Conservation (phyloP, 2,329 filamentous ascomycete species). For the Plenodomus lindquistii region DNA sequence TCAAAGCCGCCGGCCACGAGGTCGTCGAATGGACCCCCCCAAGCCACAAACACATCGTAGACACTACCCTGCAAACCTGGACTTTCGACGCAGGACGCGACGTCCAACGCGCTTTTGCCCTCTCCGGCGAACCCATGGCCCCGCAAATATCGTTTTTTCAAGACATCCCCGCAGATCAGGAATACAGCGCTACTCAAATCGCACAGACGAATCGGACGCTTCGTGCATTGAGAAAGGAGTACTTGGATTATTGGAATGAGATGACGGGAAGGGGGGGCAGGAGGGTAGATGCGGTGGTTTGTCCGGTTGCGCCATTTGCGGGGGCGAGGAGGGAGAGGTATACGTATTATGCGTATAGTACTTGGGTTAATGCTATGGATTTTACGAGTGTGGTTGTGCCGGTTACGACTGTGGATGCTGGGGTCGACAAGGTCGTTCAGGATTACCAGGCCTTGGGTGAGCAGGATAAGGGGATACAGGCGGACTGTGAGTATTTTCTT, state of each 20-base stretch:
- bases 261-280: conserved; percentile 26
- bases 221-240: conserved; percentile 36
- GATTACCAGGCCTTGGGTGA: conserved; percentile 32
- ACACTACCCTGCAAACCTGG: conserved; percentile 31
- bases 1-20: conserved; percentile 34
- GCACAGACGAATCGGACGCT: conserved; percentile 38
- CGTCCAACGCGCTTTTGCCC: conserved; percentile 33
- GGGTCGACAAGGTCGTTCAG: conserved; percentile 28
- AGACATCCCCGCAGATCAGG: conserved; percentile 17
- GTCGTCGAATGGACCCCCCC: conserved; percentile 34
- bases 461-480: conserved; percentile 28
- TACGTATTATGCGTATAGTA: conserved; percentile 40
- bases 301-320: conserved; percentile 44
- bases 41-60: conserved; percentile 23
- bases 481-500: conserved; percentile 31
- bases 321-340: conserved; percentile 36
- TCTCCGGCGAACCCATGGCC: conserved; percentile 39
- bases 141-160: conserved; percentile 24
- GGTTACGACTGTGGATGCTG: conserved; percentile 38
- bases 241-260: conserved; percentile 46
- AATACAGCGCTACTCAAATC: conserved; percentile 35
- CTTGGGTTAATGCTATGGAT: conserved; percentile 37
- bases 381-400: conserved; percentile 42
- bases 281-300: conserved; percentile 45
- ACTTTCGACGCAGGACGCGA: conserved; percentile 38